These are phyloP conservation scores for Leishmania mexicana DNA, from an alignment of 208 protist species.

Conservation along the genomic window DNA sequence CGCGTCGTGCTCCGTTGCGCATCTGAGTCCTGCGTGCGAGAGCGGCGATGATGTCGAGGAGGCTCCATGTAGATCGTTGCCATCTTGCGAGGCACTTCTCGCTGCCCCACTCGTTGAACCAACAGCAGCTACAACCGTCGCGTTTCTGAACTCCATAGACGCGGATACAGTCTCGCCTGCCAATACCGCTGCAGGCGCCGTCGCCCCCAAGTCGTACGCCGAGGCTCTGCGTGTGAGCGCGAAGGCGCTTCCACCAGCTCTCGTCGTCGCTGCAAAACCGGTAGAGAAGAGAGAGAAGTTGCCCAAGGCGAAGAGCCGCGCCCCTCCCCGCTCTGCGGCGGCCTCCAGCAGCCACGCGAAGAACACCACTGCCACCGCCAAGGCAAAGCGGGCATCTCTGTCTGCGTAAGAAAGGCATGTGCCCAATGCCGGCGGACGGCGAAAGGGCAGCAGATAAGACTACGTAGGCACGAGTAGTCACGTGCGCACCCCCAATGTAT, in stretches of 20 bases:
- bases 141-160: neutral
- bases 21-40: neutral
- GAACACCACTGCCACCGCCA: neutral
- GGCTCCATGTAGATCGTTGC: neutral
- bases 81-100: neutral
- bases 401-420: neutral
- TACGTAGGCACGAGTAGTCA: neutral
- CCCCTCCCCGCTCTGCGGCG: neutral
- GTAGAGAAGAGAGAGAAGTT: neutral
- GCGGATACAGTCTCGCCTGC: neutral
- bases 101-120: neutral
- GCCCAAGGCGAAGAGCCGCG: neutral
- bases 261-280: neutral
- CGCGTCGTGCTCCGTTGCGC: neutral
- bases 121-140: neutral
- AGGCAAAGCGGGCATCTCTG: neutral
- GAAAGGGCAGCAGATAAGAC: neutral
- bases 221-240: neutral
- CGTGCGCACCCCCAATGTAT: neutral
- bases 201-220: conserved; percentile 8
- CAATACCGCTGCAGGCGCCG: neutral
- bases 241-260: neutral
- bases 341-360: neutral
- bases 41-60: neutral
- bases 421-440: neutral